Base-by-base conservation (phyloP, 345 rosid genomes). In the Odontarrhena argentea region DNA sequence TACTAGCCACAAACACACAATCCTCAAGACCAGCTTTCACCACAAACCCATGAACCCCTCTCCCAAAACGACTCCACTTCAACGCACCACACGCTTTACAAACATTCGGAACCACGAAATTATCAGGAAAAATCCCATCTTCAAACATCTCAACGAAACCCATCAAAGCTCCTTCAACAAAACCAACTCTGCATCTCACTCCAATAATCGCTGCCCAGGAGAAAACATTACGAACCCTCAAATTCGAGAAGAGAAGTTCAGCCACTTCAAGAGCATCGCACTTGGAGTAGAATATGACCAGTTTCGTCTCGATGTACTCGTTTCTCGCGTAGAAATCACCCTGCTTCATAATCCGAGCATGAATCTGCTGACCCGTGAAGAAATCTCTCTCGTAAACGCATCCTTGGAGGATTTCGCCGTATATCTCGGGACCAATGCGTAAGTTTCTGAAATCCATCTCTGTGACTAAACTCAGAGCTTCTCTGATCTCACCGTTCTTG, bases 131-230 rank as follows among this genome's bases (percentile, higher is more conserved):
- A 53, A 80, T n/a, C 37, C 83, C 94, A 25, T 59, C 55, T 58
- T 84, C 76, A 22, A 75, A 74, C 90, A 84, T 91, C 65, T 85
- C 84, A 60, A 83, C 70, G 32, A 79, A 78, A 57, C 87, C 82
- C 71, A 67, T 68, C 7, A 85, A 73, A 53, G 92, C 88, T 64
- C 77, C 82, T 70, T 77, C 84, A 43, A 41, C 47, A 1, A 68
- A 49, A 13, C 96, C 90, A 70, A 67, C 41, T 73, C 91, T 83
- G 55, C 88, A 84, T 14, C 73, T 58, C 76, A 92, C 68, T 47
- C 96, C 92, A 46, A 85, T 78, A n/a, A 87, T 66, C 15, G 97
- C 92, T 46, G 96, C 96, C 94, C 97, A 92, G 9, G 96, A 85
- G 58, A 85, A 91, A 63, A 80, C 87, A 67, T 84, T 92, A 15